A percentile compares a stretch with the other conserved stretches of the same genome.
phyloP scores from a whole-genome alignment of 176 grass and related monocot genomes.

The Cenchrus fungigraminus region DNA sequence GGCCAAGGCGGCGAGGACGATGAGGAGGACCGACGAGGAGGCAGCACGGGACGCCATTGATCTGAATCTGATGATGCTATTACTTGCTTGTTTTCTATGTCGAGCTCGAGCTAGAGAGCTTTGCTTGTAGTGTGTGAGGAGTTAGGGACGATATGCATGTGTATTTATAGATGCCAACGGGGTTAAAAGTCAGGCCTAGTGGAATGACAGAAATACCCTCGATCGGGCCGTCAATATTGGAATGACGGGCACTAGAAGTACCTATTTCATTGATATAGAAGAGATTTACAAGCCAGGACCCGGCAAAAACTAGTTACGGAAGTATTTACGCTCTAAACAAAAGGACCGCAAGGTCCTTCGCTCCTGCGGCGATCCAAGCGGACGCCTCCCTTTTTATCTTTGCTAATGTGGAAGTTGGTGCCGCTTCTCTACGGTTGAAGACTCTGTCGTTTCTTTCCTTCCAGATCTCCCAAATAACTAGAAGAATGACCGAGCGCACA shows the following conservation, averaged over 20 bases:
- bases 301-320: too few relatives aligned
- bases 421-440: too few relatives aligned
- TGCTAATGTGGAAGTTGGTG: too few relatives aligned
- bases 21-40: conserved; percentile 2
- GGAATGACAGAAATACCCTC: not conserved
- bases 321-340: too few relatives aligned
- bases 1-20: not conserved
- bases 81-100: not conserved
- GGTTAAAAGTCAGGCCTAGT: not conserved
- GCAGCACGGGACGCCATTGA: conserved; percentile 29
- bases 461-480: too few relatives aligned
- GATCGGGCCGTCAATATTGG: not conserved
- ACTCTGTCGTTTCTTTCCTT: too few relatives aligned
- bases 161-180: not conserved
- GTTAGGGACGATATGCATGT: not conserved
- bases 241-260: not conserved
- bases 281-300: too few relatives aligned
- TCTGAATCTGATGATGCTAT: not conserved
- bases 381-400: too few relatives aligned
- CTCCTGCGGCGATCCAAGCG: too few relatives aligned
- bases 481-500: too few relatives aligned
- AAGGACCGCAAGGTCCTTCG: too few relatives aligned
- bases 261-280: too few relatives aligned
- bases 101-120: not conserved
- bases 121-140: not conserved